Base-by-base conservation (phyloP, 1,284 basidiomycete genomes). In the Ustilago nuda region DNA sequence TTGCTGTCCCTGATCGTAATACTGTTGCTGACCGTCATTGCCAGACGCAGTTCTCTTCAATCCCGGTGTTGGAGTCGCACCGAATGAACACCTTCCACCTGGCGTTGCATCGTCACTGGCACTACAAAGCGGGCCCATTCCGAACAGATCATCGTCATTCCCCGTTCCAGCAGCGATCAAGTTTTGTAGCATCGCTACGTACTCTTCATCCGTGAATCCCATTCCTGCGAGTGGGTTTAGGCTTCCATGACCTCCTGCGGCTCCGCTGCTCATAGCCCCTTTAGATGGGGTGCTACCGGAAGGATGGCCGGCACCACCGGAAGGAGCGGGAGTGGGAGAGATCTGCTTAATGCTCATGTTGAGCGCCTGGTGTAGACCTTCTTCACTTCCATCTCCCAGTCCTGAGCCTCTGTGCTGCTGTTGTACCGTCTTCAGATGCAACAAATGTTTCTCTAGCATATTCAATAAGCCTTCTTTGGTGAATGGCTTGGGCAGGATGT, bases 401-500 rank as follows among this genome's bases (percentile, higher is more conserved):
- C 30, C 33, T 48, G 43, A 58, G 56, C 17, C 60, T 41, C 35
- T n/a, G 17, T 39, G 62, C 50, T 65, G 62, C 27, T 58, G 65
- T 86, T 94, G 92, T 76, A 95, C 93, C 54, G 92, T 91, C 86
- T 95, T 95, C 75, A 97, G 90, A 84, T 98, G 95, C 87, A 92
- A 92, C 41, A 98, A 88, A 84, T 98, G 95, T 90, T 95, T 96
- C 91, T 98, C 94, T 70, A 98, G 91, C 91, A 98, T 95, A 72
- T 92, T 92, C 59, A 96, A 87, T 60, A 98, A 87, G 9, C 92
- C 93, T 82, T 95, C 91, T 85, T 95, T 94, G 15, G 94, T 96
- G 87, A 98, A 98, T 1, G 95, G 95, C 86, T 98, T 98, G 8
- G 95, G 93, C n/a, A 98, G 88, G 66, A 97, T 92, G 87, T 98